phyloP scores from a whole-genome alignment of 192 early-diverging fungal species.

The Phlyctochytrium arcticum region DNA sequence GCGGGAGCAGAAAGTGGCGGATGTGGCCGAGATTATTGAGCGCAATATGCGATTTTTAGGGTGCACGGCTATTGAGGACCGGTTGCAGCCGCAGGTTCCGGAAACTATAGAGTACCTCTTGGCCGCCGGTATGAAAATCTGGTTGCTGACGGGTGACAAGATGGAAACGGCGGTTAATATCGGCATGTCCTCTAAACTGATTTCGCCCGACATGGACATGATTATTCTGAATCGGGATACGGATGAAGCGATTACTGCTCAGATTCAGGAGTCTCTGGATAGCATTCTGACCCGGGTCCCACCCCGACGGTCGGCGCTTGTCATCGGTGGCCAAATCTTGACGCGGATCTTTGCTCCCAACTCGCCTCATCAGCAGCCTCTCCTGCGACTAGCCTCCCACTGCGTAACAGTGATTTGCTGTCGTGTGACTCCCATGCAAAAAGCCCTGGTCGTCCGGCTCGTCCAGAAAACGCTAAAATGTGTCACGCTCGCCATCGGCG shows the following conservation, averaged over 20 bases:
- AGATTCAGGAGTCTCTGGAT: slow-evolving; percentile 33
- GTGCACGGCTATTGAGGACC: slow-evolving; percentile 59
- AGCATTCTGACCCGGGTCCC: neutral
- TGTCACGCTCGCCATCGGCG: slow-evolving; percentile 69
- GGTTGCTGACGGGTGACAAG: slow-evolving; percentile 63
- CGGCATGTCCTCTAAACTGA: slow-evolving; percentile 52
- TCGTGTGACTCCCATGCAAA: slow-evolving; percentile 57
- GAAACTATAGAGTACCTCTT: slow-evolving; percentile 58
- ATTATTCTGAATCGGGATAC: slow-evolving; percentile 34
- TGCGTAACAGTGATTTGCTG: slow-evolving; percentile 51
- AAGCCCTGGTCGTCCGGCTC: slow-evolving; percentile 51
- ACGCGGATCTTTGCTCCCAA: slow-evolving; percentile 61
- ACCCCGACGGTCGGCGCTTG: slow-evolving; percentile 50
- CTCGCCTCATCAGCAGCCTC: slow-evolving; percentile 30
- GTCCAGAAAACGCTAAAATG: slow-evolving; percentile 53
- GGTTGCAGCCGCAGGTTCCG: slow-evolving; percentile 55
- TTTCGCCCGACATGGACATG: slow-evolving; percentile 40
- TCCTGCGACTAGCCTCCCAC: slow-evolving; percentile 34
- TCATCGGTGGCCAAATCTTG: slow-evolving; percentile 89
- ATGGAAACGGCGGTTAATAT: slow-evolving; percentile 64
- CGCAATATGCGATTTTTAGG: slow-evolving; percentile 43
- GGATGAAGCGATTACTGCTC: slow-evolving; percentile 13
- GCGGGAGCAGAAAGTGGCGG: slow-evolving; percentile 47
- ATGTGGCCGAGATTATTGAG: slow-evolving; percentile 44
- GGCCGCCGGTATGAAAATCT: slow-evolving; percentile 47